Evolutionary conservation across 2,329 filamentous ascomycete species (phyloP).

Genomic region (Aaosphaeria arxii): DNA sequence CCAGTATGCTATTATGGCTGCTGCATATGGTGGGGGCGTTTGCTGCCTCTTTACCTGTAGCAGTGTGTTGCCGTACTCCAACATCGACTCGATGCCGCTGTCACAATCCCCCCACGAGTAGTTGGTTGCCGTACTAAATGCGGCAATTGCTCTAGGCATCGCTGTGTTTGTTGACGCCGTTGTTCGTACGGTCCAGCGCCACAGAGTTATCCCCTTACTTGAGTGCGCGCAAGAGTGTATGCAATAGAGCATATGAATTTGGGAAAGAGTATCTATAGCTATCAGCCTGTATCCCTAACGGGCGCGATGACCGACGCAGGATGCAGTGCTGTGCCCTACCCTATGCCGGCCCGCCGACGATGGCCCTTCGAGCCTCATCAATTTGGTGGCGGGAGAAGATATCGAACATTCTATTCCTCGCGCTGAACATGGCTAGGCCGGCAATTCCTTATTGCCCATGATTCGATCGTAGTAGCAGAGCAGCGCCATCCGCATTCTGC

Average conservation of each 20-base stretch:
- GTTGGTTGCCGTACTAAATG: slow-evolving; percentile 7
- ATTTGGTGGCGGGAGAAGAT: slow-evolving; percentile 16
- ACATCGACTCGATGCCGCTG: no score
- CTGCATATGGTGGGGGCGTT: no score
- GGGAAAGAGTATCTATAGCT: slow-evolving; percentile 22
- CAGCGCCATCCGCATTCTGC: no score
- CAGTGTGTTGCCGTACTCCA: no score
- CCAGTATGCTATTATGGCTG: no score
- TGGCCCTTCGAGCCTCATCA: slow-evolving; percentile 29
- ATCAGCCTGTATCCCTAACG: slow-evolving; percentile 18
- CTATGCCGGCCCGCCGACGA: slow-evolving; percentile 11
- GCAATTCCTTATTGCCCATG: no score
- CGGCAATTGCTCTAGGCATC: slow-evolving; percentile 16
- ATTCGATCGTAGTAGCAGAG: no score
- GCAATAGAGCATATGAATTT: slow-evolving; percentile 18
- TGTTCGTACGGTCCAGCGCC: slow-evolving; percentile 12
- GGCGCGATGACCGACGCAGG: slow-evolving; percentile 31
- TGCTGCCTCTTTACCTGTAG: no score
- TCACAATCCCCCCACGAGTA: no score
- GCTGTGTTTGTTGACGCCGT: slow-evolving; percentile 3
- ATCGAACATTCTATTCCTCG: background rate
- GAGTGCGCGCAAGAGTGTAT: slow-evolving; percentile 17
- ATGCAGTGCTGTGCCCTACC: slow-evolving; percentile 18
- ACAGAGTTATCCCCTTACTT: slow-evolving; percentile 13
- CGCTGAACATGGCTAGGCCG: no score